These are phyloP conservation scores for Ustilago tritici DNA, from an alignment of 1,284 basidiomycete species.

Conservation along the genomic window DNA sequence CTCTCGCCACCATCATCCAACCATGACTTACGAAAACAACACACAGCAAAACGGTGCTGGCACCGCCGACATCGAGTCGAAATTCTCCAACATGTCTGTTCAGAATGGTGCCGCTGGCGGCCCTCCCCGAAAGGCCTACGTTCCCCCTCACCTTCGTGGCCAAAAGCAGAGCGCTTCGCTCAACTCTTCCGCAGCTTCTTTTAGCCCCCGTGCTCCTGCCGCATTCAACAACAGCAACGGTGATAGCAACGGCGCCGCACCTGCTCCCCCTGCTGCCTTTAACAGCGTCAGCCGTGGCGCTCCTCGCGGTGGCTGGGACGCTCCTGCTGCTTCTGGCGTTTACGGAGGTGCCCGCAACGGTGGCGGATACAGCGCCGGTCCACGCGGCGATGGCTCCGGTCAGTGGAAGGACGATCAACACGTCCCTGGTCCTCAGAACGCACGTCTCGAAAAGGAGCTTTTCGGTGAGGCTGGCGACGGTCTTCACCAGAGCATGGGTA, in stretches of 20 bases:
- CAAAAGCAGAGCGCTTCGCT: constrained; percentile 61
- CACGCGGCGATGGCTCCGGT: constrained; percentile 73
- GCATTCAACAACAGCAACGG: constrained; percentile 53
- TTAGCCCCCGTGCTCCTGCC: constrained; percentile 53
- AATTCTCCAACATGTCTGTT: constrained; percentile 73
- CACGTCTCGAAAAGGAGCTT: constrained; percentile 92
- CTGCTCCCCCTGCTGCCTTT: constrained; percentile 57
- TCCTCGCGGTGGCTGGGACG: constrained; percentile 55
- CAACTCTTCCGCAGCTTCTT: constrained; percentile 49
- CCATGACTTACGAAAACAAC: constrained; percentile 63
- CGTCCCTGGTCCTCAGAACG: constrained; percentile 82
- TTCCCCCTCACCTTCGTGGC: constrained; percentile 89
- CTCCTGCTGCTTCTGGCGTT: constrained; percentile 37
- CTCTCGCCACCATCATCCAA: constrained; percentile 33
- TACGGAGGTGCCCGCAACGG: constrained; percentile 53
- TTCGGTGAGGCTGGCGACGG: constrained; percentile 87
- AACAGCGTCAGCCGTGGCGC: constrained; percentile 56
- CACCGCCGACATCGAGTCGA: constrained; percentile 81
- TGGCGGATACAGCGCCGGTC: constrained; percentile 52
- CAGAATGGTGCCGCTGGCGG: constrained; percentile 57
- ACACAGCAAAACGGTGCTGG: constrained; percentile 68
- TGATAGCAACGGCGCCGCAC: constrained; percentile 39
- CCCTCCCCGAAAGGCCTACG: constrained; percentile 83
- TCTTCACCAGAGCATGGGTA: constrained; percentile 85
- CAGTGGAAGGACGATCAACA: constrained; percentile 91